phyloP scores from a whole-genome alignment of 2,329 filamentous ascomycete genomes.

The Basipetospora chlamydospora region DNA sequence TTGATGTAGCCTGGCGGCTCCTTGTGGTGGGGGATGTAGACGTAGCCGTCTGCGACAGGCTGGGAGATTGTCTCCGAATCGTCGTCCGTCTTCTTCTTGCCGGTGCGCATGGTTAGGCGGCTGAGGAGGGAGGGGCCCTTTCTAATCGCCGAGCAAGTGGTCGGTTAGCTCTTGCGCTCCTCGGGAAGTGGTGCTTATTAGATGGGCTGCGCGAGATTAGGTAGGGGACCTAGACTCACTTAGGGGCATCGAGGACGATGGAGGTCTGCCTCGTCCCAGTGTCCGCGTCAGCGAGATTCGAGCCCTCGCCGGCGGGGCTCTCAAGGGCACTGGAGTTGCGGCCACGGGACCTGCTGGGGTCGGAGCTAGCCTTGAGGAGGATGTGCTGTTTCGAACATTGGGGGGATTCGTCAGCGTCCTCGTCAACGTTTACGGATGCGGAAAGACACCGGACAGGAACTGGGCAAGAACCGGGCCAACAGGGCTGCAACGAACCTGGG shows the following conservation, averaged over 20 bases:
- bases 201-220: too few relatives aligned
- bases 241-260: neutral
- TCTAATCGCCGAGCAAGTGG: conserved; percentile 29
- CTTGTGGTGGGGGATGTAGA: conserved; percentile 76
- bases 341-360: conserved; percentile 41
- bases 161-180: too few relatives aligned
- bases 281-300: conserved; percentile 27
- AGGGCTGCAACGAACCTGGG: conserved; percentile 11
- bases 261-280: conserved; percentile 19
- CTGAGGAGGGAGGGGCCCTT: conserved; percentile 86
- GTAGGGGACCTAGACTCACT: too few relatives aligned
- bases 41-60: conserved; percentile 43
- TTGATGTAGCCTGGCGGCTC: conserved; percentile 86
- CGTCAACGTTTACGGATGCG: too few relatives aligned
- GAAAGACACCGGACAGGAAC: neutral
- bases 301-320: conserved; percentile 27
- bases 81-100: conserved; percentile 56
- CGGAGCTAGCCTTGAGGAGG: conserved; percentile 52
- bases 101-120: conserved; percentile 55
- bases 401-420: too few relatives aligned
- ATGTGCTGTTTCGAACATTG: conserved; percentile 32
- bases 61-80: conserved; percentile 64
- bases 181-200: too few relatives aligned
- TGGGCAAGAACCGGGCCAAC: neutral
- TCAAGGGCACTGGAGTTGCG: conserved; percentile 29